Evolutionary conservation across 129 eudicot species (phyloP), one percentile per base, ranked within the genome.

Genomic region (Tanacetum coccineum): DNA sequence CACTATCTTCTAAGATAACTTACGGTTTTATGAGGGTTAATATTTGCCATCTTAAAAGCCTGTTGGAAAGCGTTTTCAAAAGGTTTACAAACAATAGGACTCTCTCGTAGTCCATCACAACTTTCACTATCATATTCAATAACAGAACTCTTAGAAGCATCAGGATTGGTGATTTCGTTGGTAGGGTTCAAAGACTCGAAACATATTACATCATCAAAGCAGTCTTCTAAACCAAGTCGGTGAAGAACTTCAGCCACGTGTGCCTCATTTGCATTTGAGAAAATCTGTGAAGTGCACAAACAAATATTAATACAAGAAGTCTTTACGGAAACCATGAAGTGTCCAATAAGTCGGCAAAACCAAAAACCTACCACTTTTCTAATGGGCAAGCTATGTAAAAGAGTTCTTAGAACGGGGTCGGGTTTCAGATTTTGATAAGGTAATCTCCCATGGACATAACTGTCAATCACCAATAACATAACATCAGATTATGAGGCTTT

Each of bases 211-310:
- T 79, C 73, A 11, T 94, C 99, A 68, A 94, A 94, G 68, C 97
- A 94, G 60, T 87, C 99, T 71, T 86, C 93, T 49, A 94, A 70
- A 57, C 93, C 96, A 44, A 94, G 96, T 58, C 85, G 70, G 51
- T 60, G 50, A 59, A 94, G 93, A 72, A 81, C 80, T 71, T 81
- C 71, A 28, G 88, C 96, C 54, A 87, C 96, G 66, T 94, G 99
- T 53, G 87, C 93, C 71, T 94, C 88, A 71, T 94, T 88, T 46
- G 88, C 95, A 70, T 94, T 94, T 8, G 99, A 89, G 76, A 94
- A 87, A 30, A 94, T 83, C 99, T 94, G 83, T 60, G 12, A 56
- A 9, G 54, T 36, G 60, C n/a, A 66, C 13, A 3, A 19, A 59
- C 8, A 47, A n/a, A 25, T 7, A 3, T 60, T 59, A 13, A 59